Base-by-base conservation (phyloP, 176 grass and related monocot genomes). In the Phragmites australis region DNA sequence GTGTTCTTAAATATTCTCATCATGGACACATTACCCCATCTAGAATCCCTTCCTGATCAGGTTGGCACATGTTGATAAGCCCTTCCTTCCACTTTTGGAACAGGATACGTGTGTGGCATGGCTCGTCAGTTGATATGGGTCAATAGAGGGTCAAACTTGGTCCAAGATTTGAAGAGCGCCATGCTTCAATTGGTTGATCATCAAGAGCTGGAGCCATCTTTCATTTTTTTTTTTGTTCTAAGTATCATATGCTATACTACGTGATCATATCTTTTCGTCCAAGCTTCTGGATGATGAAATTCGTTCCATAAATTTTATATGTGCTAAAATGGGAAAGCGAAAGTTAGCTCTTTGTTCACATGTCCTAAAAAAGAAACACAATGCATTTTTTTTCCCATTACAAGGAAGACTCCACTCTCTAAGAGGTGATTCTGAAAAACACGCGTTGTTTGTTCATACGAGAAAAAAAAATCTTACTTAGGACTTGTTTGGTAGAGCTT, bases 11-110 rank as follows among this genome's bases (percentile, higher is more conserved):
- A 83, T 34, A 75, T 76, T 76, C 81, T 75, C 58, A 45, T 32
- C 22, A 83, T 75, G 82, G 61, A 68, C 61, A 55, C 40, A 59
- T 47, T 59, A 47, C 27, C 61, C 19, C 52, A 40, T 84, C 73
- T 60, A 16, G 72, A 78, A 50, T 3, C 2, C 8, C 0, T 72
- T 19, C 19, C 8, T 9, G 75, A 77, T 84, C 51, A 68, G 63
- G 63, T 68, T 72, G 72, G 82, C 63, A 59, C 50, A 77, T 69
- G 72, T 23, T 27, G 71, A 76, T 39, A 54, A 56, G 29, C 13
- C 14, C 2, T 17, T 34, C 2, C 25, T 34, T 21, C 43, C 54
- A 10, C 54, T 62, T 51, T 63, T 19, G 53, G 68, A 50, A 63
- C 6, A 51, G 15, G 43, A 64, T 72, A 27, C 3, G 21, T 32